Evolutionary conservation across 2,329 filamentous ascomycete species (phyloP), one percentile per base, ranked within the genome.

Genomic region (Exophiala dermatitidis): DNA sequence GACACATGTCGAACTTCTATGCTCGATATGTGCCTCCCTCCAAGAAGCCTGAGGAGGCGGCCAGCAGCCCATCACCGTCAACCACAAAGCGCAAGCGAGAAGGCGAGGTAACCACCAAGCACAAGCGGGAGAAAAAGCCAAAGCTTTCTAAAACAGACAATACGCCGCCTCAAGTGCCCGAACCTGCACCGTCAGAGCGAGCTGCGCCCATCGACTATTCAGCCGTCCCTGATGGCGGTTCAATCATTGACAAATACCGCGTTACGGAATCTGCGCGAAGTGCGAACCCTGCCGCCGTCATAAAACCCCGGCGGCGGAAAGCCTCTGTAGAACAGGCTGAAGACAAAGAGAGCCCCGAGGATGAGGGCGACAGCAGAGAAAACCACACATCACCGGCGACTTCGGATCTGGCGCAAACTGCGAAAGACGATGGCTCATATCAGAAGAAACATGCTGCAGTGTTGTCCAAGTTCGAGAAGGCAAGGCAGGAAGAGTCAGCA

Each of bases 1-100:
- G 19, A 38, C 38, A 4, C 53, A 78, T 79, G 75, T 68, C 73
- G 49, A 68, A 70, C 45, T 69, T 77, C 34, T 74, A 77, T 59
- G 67, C 71, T 31, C 70, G 73, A 48, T 75, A 76, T 60, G 72
- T 72, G 40, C 73, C 75, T 48, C 69, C 72, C 2, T 30, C 50
- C 5, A 53, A 48, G 30, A 46, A 42, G 9, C 8, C 40, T 12
- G 34, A 32, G 6, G 33, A 37, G 12, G 9, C 19, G 29, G 31
- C 32, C 19, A 9, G 40, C 3, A 38, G 28, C 36, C 31, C 37
- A n/a, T 42, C 40, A 28, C 40, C 44, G 6, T 43, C 34, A 5
- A 30, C 61, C 53, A 59, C 62, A 59, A 69, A 60, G 51, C 59
- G 55, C 47, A 57, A 55, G 52, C 62, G 63, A 48, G 64, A 66